These are phyloP conservation scores for Phaseolus lunatus DNA, from an alignment of 306 rosid species.

Conservation along the genomic window DNA sequence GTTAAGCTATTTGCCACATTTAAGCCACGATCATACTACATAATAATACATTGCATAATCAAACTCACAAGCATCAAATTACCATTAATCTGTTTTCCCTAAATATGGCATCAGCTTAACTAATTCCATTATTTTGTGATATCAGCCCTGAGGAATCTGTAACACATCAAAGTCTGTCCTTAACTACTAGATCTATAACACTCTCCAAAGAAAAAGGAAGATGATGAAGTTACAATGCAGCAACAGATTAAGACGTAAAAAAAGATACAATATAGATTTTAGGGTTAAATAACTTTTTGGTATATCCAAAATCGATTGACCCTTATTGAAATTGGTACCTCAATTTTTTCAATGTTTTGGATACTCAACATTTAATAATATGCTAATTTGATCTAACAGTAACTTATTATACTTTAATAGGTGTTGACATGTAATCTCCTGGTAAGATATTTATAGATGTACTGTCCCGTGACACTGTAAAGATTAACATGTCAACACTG, in stretches of 20 bases:
- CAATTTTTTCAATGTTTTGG: no score
- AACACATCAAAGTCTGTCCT: constrained; percentile 21
- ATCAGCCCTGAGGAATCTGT: constrained; percentile 23
- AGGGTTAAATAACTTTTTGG: no score
- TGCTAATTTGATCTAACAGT: no score
- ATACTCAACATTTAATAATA: no score
- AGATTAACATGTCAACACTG: no score
- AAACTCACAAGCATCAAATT: constrained; percentile 33
- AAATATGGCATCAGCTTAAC: constrained; percentile 29
- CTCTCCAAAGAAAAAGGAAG: constrained; percentile 15
- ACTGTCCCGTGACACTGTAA: no score
- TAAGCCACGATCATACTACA: constrained; percentile 6
- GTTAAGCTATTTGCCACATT: not conserved
- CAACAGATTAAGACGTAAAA: constrained; percentile 22
- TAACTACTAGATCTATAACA: constrained; percentile 15
- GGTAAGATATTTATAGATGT: no score
- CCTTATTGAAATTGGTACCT: no score
- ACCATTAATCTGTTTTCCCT: constrained; percentile 22
- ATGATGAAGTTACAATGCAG: constrained; percentile 23
- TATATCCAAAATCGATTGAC: no score
- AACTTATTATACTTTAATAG: no score
- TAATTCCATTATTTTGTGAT: constrained; percentile 16
- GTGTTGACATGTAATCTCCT: no score
- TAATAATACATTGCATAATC: not conserved
- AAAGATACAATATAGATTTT: not conserved